phyloP scores from a whole-genome alignment of 306 rosid species.

The Fagus crenata region DNA sequence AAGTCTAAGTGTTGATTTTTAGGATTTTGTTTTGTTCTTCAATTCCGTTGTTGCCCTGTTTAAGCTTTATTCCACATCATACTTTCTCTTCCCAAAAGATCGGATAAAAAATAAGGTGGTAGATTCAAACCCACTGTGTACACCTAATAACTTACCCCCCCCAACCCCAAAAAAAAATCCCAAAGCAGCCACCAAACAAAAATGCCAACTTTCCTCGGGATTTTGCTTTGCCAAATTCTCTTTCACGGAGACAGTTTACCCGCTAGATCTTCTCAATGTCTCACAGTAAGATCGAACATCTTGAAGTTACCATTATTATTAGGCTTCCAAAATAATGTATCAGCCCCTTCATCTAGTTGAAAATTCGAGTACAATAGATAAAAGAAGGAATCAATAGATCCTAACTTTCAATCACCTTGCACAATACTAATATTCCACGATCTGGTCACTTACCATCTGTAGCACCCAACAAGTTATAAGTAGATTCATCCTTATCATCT shows the following conservation, averaged over 20 bases:
- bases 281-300: neutral
- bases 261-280: neutral
- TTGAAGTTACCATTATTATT: neutral
- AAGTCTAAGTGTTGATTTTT: no score
- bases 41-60: no score
- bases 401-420: neutral
- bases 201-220: neutral
- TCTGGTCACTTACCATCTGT: neutral
- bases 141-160: no score
- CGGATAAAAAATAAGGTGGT: no score
- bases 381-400: neutral
- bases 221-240: neutral
- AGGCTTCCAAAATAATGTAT: neutral
- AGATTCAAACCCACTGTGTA: no score
- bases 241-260: neutral
- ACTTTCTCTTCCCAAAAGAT: no score
- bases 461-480: neutral
- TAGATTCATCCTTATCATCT: neutral
- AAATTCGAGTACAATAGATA: neutral
- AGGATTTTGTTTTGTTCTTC: no score
- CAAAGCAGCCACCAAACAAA: no score
- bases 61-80: no score
- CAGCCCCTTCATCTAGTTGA: neutral
- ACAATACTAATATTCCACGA: neutral
- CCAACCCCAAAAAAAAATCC: no score